A percentile compares a stretch with the other conserved stretches of the same genome.
phyloP scores from a whole-genome alignment of 768 basidiomycete genomes.

The Serendipita sp. region DNA sequence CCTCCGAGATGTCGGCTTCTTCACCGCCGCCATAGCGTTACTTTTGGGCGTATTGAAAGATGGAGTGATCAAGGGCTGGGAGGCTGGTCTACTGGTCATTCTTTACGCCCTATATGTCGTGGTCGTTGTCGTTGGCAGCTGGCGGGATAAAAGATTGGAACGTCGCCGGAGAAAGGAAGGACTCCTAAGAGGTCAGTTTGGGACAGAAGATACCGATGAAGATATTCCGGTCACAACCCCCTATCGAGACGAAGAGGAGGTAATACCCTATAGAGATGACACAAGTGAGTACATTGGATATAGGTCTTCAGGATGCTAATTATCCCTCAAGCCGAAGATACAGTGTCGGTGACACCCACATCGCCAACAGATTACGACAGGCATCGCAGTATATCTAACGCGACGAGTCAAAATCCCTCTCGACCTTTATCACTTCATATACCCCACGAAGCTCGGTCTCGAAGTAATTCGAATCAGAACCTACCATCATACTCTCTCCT shows the following conservation, averaged over 20 bases:
- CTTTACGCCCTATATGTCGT: slow-evolving; percentile 66
- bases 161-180: slow-evolving; percentile 31
- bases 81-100: slow-evolving; percentile 52
- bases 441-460: background rate
- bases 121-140: slow-evolving; percentile 58
- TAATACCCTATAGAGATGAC: background rate
- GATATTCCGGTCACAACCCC: slow-evolving; percentile 29
- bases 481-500: slow-evolving; percentile 82
- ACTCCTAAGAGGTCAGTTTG: slow-evolving; percentile 42
- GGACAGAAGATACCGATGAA: slow-evolving; percentile 25
- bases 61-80: slow-evolving; percentile 49
- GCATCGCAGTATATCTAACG: background rate
- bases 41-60: slow-evolving; percentile 68
- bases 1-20: slow-evolving; percentile 88
- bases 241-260: slow-evolving; percentile 49
- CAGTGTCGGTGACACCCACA: background rate
- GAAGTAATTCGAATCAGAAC: slow-evolving; percentile 19
- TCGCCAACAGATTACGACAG: background rate
- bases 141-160: slow-evolving; percentile 51
- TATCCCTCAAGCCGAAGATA: background rate
- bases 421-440: slow-evolving; percentile 9
- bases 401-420: background rate
- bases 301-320: background rate
- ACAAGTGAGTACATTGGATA: background rate
- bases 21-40: slow-evolving; percentile 64